Base-by-base conservation (phyloP, 106 monocot species). In the Platanthera zijinensis region DNA sequence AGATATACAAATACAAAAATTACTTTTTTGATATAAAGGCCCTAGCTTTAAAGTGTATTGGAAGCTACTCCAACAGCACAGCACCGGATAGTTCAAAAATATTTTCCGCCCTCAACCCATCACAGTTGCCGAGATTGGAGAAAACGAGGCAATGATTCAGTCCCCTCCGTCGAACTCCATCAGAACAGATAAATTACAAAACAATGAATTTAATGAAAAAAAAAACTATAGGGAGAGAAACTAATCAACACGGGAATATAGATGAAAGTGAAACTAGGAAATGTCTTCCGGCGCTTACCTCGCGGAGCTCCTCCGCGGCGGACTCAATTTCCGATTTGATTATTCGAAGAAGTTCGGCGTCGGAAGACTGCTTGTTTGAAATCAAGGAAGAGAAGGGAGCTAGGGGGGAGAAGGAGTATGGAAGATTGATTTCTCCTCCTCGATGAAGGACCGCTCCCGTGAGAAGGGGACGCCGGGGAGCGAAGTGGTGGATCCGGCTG, bases 261-360 rank as follows among this genome's bases (percentile, higher is more conserved):
- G 22, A 63, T 25, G 39, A 63, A 63, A 10, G 25, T 25, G 21
- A 63, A 63, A 10, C 30, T 32, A 32, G 18, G 14, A 7, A 11
- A 50, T 48, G 11, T 63, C 21, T 49, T 32, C 5, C 6, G 18
- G 77, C 8, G 7, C 49, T 62, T 54, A 59, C 78, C 78, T 46
- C 53, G n/a, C 50, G 57, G 61, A 10, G 45, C 19, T 79, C 79
- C 18, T 73, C 73, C 59, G 46, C 12, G 5, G 79, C 72, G 28
- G 3, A 71, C 59, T 79, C 48, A 59, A 79, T 79, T 59, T 79
- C 72, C 47, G 78, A 53, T 46, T 79, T 52, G n/a, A 72, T 48
- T 12, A 79, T 59, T 48, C 49, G 45, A 48, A 79, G 48, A 50
- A 79, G 72, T 15, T 39, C 76, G 22, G 66, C 14, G 18, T 76